Evolutionary conservation across 2,329 filamentous ascomycete genomes (phyloP).

Genomic region (Aspergillus flavus): DNA sequence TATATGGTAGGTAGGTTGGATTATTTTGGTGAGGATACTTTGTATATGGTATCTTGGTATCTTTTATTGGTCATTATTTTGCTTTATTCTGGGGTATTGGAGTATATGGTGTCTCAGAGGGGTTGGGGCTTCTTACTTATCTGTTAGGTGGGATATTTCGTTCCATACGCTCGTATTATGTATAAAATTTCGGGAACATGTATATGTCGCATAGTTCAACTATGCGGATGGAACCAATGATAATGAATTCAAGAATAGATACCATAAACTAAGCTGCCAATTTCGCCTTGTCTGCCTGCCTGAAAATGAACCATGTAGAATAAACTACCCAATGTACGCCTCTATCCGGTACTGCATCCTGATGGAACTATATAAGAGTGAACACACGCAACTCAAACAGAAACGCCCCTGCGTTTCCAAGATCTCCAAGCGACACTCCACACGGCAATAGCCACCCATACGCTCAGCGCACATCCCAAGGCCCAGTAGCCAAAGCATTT

Average conservation of each 20-base stretch:
- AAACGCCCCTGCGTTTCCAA: conserved; percentile 76
- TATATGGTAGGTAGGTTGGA: neutral
- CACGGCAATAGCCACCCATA: conserved; percentile 73
- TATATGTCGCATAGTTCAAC: neutral
- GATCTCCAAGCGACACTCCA: conserved; percentile 84
- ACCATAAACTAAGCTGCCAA: neutral
- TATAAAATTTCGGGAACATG: neutral
- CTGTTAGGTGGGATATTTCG: neutral
- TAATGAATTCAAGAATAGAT: neutral
- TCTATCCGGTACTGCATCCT: neutral
- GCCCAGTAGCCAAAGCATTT: conserved; percentile 90
- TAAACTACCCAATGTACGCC: neutral
- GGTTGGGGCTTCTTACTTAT: neutral
- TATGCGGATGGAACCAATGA: neutral
- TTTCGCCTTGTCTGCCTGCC: neutral
- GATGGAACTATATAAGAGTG: neutral
- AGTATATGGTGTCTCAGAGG: neutral
- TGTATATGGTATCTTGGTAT: neutral
- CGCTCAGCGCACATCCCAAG: conserved; percentile 69
- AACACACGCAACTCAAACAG: conserved; percentile 50
- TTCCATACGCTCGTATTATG: neutral
- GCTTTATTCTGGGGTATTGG: neutral
- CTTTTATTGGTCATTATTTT: neutral
- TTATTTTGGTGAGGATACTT: neutral
- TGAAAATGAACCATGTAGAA: neutral